phyloP scores from a whole-genome alignment of 805 yeast genomes.

The Candida maesae region DNA sequence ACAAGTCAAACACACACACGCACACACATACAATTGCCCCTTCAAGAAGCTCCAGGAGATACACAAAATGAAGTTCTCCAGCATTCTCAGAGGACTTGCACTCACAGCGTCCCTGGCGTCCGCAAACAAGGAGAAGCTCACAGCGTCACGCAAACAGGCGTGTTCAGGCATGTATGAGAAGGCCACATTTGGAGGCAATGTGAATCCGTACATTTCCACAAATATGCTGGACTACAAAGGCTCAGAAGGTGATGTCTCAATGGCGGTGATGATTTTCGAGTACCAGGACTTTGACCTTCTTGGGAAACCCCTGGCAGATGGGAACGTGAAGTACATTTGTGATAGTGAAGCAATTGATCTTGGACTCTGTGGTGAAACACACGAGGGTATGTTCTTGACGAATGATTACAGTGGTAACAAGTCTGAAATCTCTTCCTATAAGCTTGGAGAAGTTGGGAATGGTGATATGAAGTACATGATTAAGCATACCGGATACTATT shows the following conservation, averaged over 20 bases:
- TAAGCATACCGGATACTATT: conserved; percentile 82
- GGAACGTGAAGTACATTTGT: conserved; percentile 62
- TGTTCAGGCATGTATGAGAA: conserved; percentile 91
- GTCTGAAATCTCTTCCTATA: conserved; percentile 54
- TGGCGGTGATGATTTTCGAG: conserved; percentile 78
- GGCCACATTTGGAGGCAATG: conserved; percentile 81
- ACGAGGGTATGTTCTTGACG: conserved; percentile 63
- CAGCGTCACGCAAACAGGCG: conserved; percentile 52
- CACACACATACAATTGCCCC: background rate
- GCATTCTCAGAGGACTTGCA: background rate
- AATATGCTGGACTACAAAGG: conserved; percentile 33
- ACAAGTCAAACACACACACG: no score
- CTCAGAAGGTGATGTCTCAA: conserved; percentile 30
- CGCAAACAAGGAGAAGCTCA: conserved; percentile 45
- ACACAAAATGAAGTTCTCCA: background rate
- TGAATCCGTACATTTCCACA: conserved; percentile 56
- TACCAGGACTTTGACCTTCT: conserved; percentile 69
- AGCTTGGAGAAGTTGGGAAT: conserved; percentile 53
- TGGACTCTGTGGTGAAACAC: conserved; percentile 49
- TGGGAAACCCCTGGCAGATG: conserved; percentile 51
- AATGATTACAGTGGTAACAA: conserved; percentile 39
- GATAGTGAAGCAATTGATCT: conserved; percentile 59
- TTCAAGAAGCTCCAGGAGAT: background rate
- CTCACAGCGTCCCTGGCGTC: background rate
- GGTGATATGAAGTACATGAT: conserved; percentile 64